Conservation (phyloP, 2,329 filamentous ascomycete genomes). For the Aureobasidium subglaciale region DNA sequence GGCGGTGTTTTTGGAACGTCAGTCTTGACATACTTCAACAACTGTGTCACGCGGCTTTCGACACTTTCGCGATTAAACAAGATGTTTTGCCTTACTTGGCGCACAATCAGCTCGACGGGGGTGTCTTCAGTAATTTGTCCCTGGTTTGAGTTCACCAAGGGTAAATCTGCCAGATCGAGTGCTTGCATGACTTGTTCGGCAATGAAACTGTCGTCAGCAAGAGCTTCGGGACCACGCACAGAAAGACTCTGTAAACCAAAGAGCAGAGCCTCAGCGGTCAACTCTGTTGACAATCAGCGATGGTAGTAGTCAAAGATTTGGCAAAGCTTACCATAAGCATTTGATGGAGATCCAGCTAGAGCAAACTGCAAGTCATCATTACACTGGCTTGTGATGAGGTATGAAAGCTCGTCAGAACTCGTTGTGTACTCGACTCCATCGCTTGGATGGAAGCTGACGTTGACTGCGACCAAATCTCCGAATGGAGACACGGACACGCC, state of each 20-base stretch:
- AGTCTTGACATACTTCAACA: slow-evolving; percentile 10
- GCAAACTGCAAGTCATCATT: slow-evolving; percentile 1
- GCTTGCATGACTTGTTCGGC: background rate
- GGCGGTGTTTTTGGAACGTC: slow-evolving; percentile 1
- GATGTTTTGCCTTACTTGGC: slow-evolving; percentile 11
- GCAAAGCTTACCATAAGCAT: slow-evolving; percentile 17
- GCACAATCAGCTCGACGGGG: background rate
- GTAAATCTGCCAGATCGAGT: background rate
- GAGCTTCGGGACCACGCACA: background rate
- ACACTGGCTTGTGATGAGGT: slow-evolving; percentile 18
- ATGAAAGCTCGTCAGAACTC: slow-evolving; percentile 34
- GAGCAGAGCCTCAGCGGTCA: slow-evolving; percentile 28
- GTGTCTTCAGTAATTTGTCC: slow-evolving; percentile 12
- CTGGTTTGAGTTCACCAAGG: background rate
- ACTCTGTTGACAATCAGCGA: slow-evolving; percentile 17
- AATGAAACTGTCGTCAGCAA: background rate
- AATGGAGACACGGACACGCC: slow-evolving; percentile 44
- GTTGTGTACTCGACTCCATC: slow-evolving; percentile 52
- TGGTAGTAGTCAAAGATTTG: background rate
- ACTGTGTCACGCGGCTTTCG: background rate
- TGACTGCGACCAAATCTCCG: slow-evolving; percentile 42
- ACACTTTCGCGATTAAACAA: slow-evolving; percentile 7
- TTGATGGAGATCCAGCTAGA: slow-evolving; percentile 1
- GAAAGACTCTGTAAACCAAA: slow-evolving; percentile 23
- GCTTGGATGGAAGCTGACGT: slow-evolving; percentile 48